Base-by-base conservation (phyloP, 768 basidiomycete species). In the Lyophyllum semitale region DNA sequence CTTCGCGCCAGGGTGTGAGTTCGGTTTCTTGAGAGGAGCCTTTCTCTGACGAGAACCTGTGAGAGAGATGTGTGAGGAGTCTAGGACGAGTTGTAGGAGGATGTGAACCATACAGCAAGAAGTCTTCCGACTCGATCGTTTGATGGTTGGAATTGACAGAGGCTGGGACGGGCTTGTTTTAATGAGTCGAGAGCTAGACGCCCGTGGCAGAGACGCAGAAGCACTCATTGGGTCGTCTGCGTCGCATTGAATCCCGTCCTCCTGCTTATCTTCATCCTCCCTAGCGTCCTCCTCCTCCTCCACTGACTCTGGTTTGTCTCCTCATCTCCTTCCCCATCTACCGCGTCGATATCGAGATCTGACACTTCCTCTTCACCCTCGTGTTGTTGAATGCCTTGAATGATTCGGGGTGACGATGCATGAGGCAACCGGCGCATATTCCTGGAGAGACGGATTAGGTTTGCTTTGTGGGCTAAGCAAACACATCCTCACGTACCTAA, bases 11-110 rank as follows among this genome's bases (percentile, higher is more conserved):
- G 2, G 75, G 59, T 8, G 63, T 58, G 18, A 66, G 57, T 27
- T 63, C 65, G 15, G 57, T 49, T 54, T 66, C 66, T 66, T 66
- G 6, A 61, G 59, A n/a, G 58, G 53, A 12, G 54, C 58, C 40
- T 63, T 66, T 33, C 61, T 62, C 58, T 57, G 57, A 11, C 70
- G 63, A 1, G 66, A 63, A 5, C 64, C 65, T 48, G 51, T 56
- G 15, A 91, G 70, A 1, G 87, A 84, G 29, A 91, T 86, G 63
- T 90, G 88, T 0, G 83, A 78, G 0, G 87, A 76, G 51, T 84
- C 87, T 2, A 86, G 82, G 27, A 40, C 68, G 66, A 30, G 68
- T 63, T 18, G 67, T 67, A 11, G 67, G 69, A 9, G 63, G 65
- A 2, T 52, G 46, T 1, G 66, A 69, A 41, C 63, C 60, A 8